Conservation (phyloP, 768 basidiomycete genomes). For the Hygrophoropsis aurantiaca region DNA sequence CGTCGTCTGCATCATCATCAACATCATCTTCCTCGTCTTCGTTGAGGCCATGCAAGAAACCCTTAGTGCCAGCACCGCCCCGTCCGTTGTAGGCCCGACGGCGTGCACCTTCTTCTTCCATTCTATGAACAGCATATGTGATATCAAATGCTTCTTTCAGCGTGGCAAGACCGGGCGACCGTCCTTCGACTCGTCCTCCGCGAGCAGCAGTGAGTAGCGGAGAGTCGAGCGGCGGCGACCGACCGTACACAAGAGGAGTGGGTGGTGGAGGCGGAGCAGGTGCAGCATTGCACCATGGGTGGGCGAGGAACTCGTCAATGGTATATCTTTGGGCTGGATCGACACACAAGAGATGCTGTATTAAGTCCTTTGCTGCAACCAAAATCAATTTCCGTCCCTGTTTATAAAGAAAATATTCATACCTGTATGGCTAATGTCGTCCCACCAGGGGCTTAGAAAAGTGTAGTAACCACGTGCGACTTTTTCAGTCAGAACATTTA, state of each 20-base stretch:
- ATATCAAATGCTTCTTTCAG: constrained; percentile 99
- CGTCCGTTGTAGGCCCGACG: constrained; percentile 78
- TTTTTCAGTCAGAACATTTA: constrained; percentile 97
- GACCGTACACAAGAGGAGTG: constrained; percentile 54
- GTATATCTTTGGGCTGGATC: constrained; percentile 95
- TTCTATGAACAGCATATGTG: constrained; percentile 97
- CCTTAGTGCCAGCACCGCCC: constrained; percentile 73
- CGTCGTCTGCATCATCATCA: constrained; percentile 49
- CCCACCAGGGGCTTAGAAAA: constrained; percentile 99
- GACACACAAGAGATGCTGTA: constrained; percentile 91
- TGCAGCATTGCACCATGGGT: constrained; percentile 88
- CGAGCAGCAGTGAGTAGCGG: constrained; percentile 83
- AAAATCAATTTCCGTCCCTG: constrained; percentile 13
- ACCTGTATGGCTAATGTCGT: constrained; percentile 87
- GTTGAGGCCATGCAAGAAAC: constrained; percentile 83
- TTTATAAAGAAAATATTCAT: constrained; percentile 12
- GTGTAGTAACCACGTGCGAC: constrained; percentile 97
- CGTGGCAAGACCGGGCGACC: constrained; percentile 89
- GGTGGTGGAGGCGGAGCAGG: constrained; percentile 64
- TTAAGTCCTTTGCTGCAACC: constrained; percentile 86
- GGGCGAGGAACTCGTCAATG: constrained; percentile 95
- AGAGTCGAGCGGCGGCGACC: constrained; percentile 68
- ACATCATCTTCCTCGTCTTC: constrained; percentile 78
- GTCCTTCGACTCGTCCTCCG: constrained; percentile 71
- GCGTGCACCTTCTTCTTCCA: constrained; percentile 97